Percentiles rank a stretch among this genome's conserved stretches.
Conservation (phyloP, 78 protist species). For the slime mould (Dictyostelium discoideum) region DNA sequence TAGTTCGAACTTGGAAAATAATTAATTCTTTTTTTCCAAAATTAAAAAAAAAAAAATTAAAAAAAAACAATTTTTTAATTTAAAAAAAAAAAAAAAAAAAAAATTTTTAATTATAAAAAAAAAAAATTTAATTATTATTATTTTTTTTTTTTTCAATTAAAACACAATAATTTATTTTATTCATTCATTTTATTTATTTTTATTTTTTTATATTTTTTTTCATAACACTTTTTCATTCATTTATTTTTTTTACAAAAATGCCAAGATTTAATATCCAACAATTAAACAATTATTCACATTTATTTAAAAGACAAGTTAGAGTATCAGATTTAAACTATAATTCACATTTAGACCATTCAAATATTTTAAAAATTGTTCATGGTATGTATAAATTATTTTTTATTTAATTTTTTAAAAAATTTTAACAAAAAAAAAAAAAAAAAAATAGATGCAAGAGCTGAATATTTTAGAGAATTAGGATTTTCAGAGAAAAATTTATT, state of each 20-base stretch:
- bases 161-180: no score
- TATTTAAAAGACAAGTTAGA: slow-evolving; percentile 20
- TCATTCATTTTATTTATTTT: no score
- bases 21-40: no score
- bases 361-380: slow-evolving; percentile 37
- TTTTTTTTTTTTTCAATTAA: no score
- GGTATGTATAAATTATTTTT: slow-evolving; percentile 1
- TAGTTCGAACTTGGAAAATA: no score
- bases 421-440: neutral
- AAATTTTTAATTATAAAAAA: no score
- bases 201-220: neutral
- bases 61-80: no score
- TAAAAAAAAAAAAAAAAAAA: no score
- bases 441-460: slow-evolving; percentile 59
- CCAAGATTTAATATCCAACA: slow-evolving; percentile 12
- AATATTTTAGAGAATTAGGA: slow-evolving; percentile 31
- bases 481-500: slow-evolving; percentile 40
- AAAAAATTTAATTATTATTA: no score
- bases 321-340: slow-evolving; percentile 33
- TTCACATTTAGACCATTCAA: slow-evolving; percentile 35
- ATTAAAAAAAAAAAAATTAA: no score
- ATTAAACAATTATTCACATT: slow-evolving; percentile 28
- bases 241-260: neutral
- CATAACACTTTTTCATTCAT: neutral
- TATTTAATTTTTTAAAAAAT: no score